A percentile compares a stretch with the other conserved stretches of the same genome.
phyloP scores from a whole-genome alignment of 2,329 filamentous ascomycete species.

The Colletotrichum camelliae region DNA sequence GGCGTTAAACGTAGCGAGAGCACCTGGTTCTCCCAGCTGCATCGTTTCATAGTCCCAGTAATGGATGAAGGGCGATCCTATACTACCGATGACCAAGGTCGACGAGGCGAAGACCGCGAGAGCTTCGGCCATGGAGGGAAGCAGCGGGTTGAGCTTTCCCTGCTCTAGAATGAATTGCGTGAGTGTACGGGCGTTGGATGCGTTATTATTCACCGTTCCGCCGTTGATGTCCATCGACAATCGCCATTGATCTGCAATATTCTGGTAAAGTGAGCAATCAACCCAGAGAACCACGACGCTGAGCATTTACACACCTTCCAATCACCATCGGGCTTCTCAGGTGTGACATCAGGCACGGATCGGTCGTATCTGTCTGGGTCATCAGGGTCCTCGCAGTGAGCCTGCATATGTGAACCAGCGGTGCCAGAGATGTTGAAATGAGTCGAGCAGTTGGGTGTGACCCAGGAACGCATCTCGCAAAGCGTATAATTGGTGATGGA shows the following conservation, averaged over 20 bases:
- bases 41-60: slow-evolving; percentile 52
- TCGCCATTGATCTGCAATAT: slow-evolving; percentile 60
- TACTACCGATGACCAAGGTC: slow-evolving; percentile 66
- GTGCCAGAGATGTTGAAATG: slow-evolving; percentile 60
- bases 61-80: slow-evolving; percentile 65
- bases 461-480: slow-evolving; percentile 69
- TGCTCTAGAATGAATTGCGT: slow-evolving; percentile 56
- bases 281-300: neutral
- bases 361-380: slow-evolving; percentile 62
- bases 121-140: slow-evolving; percentile 76
- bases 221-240: slow-evolving; percentile 60
- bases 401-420: slow-evolving; percentile 62
- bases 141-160: slow-evolving; percentile 46
- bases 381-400: slow-evolving; percentile 63
- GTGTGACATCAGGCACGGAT: slow-evolving; percentile 37
- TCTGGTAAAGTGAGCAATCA: slow-evolving; percentile 28
- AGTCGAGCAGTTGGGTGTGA: slow-evolving; percentile 72
- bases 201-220: slow-evolving; percentile 59
- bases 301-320: slow-evolving; percentile 47
- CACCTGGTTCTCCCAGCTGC: slow-evolving; percentile 47
- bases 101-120: slow-evolving; percentile 73
- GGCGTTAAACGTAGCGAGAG: slow-evolving; percentile 66
- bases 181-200: slow-evolving; percentile 63
- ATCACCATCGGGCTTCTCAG: slow-evolving; percentile 43
- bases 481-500: slow-evolving; percentile 61